These are phyloP conservation scores for Blastobotrys peoriensis DNA, from an alignment of 805 yeast species.

Conservation along the genomic window DNA sequence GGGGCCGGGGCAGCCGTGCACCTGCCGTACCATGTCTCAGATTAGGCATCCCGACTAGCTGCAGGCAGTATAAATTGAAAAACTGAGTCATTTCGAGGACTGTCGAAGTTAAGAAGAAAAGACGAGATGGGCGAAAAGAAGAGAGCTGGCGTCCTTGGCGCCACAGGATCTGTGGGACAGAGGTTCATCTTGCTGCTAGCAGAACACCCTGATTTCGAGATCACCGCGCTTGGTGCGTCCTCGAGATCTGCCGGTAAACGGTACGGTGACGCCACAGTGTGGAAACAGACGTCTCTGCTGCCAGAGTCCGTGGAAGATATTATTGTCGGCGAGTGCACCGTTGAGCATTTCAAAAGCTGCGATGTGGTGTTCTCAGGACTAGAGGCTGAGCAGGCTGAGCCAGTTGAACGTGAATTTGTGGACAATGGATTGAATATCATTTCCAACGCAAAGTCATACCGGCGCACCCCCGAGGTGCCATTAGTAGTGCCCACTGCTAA, in stretches of 20 bases:
- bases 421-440: conserved; percentile 78
- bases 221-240: conserved; percentile 86
- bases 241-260: conserved; percentile 87
- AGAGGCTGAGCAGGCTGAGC: conserved; percentile 90
- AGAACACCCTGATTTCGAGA: conserved; percentile 84
- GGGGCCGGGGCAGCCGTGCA: no score
- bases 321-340: conserved; percentile 69
- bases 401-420: conserved; percentile 78
- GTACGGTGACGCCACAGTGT: conserved; percentile 77
- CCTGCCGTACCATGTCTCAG: no score
- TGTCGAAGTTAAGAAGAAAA: neutral
- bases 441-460: conserved; percentile 94
- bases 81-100: neutral
- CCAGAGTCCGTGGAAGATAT: conserved; percentile 63
- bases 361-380: conserved; percentile 93
- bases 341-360: conserved; percentile 76
- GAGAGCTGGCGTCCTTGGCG: conserved; percentile 75
- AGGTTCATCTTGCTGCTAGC: conserved; percentile 81
- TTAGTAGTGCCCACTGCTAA: conserved; percentile 92
- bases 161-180: conserved; percentile 98
- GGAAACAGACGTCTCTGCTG: conserved; percentile 87
- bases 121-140: conserved; percentile 1
- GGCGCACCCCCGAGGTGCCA: conserved; percentile 84
- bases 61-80: no score
- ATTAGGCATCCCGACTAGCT: no score